Base-by-base conservation (phyloP, 805 yeast species). In the Ogataea chonburiensis region DNA sequence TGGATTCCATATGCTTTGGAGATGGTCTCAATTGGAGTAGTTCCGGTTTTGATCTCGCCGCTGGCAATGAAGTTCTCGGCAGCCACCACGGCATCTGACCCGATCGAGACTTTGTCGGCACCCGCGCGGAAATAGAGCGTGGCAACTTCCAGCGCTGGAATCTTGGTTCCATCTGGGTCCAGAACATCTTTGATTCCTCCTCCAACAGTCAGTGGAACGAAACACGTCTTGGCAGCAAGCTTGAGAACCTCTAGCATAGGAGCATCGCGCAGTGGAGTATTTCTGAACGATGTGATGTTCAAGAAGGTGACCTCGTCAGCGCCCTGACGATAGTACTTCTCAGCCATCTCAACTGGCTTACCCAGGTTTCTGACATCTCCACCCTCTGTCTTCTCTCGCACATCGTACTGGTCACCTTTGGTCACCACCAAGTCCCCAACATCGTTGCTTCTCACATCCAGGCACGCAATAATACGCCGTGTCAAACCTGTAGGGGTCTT, bases 321-420 rank as follows among this genome's bases (percentile, higher is more conserved):
- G 18, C 99, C 98, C 63, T 93, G 97, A 24, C 71, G 64, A 55
- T 86, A 93, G 58, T 93, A 93, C 52, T 79, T 80, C 47, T 87
- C 82, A 2, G 98, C 98, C 60, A 93, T 67, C 55, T 86, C 86
- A 0, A 93, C 96, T 1, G 99, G 99, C 60, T 94, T 93, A 12
- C 99, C 99, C 42, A 93, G 68, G 57, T 93, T 93, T 59, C 97
- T 76, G 17, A 93, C 97, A 45, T 77, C 75, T 19, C 72, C 76
- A 3, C 67, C 72, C 14, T 47, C 55, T 9, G 63, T 54, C 50
- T 81, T 81, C 54, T 89, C 97, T 48, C 98, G 77, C 2, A 93
- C 99, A 61, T 93, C 96, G 58, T 93, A 93, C 61, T 93, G 98
- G 56, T 93, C 99, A 39, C 99, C 99, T 63, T 93, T 93, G 0